Evolutionary conservation across 352 stramenopile species (phyloP).

Genomic region (Phytophthora sansomeana): DNA sequence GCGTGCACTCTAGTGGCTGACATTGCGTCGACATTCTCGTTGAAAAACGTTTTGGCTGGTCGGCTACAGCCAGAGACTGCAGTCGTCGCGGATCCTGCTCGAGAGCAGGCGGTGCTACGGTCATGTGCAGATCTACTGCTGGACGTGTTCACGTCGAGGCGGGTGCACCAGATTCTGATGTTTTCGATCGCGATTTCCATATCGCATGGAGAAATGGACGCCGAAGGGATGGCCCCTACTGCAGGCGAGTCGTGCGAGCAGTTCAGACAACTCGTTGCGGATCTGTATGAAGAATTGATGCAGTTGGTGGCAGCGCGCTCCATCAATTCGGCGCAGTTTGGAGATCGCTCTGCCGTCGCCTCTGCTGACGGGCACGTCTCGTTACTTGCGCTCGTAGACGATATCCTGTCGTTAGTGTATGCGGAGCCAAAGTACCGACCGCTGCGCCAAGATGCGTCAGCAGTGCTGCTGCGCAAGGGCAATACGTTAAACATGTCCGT

Average conservation of each 20-base stretch:
- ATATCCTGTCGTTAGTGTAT: constrained; percentile 21
- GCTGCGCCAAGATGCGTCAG: background rate
- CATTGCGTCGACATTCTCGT: constrained; percentile 8
- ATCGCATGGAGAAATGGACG: background rate
- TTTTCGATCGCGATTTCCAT: background rate
- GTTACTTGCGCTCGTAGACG: constrained; percentile 7
- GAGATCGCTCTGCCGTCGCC: background rate
- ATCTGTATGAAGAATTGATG: constrained; percentile 5
- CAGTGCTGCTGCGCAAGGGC: constrained; percentile 5
- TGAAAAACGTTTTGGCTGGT: constrained; percentile 3
- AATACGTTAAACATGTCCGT: background rate
- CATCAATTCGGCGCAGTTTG: background rate
- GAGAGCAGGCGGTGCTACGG: background rate
- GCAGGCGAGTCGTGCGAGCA: constrained; percentile 1
- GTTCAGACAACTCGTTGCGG: constrained; percentile 1
- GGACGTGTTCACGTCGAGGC: constrained; percentile 1
- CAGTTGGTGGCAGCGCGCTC: background rate
- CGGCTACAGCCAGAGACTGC: no score
- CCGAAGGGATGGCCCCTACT: background rate
- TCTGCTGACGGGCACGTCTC: background rate
- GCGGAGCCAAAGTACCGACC: constrained; percentile 10
- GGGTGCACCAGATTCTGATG: constrained; percentile 7
- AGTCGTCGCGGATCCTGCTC: background rate
- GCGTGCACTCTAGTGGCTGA: constrained; percentile 1
- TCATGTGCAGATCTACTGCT: constrained; percentile 8